Conservation (phyloP, 2,329 filamentous ascomycete species). For the Aspergillus pseudoterreus region DNA sequence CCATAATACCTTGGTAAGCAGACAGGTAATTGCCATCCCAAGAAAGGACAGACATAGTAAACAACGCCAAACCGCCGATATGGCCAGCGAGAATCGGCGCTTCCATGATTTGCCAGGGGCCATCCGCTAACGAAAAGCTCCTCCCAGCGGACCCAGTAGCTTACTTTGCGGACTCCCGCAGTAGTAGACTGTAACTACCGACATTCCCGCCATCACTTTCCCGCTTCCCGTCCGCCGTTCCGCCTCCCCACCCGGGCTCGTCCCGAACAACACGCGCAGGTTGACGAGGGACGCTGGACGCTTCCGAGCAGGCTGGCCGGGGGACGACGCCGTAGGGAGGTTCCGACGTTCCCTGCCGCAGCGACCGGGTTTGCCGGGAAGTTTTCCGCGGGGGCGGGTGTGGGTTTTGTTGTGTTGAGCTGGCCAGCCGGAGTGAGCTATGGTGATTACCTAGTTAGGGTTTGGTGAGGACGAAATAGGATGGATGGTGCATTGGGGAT, state of each 20-base stretch:
- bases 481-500: too few relatives aligned
- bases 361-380: not conserved
- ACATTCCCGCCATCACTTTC: slow-evolving; percentile 5
- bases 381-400: slow-evolving; percentile 3
- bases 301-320: not conserved
- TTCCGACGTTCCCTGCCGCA: slow-evolving; percentile 7
- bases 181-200: slow-evolving; percentile 3
- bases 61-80: not conserved
- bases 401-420: not conserved
- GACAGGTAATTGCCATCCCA: too few relatives aligned
- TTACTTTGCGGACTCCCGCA: not conserved
- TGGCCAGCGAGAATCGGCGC: slow-evolving; percentile 6
- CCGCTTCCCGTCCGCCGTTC: slow-evolving; percentile 5
- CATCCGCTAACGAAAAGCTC: not conserved
- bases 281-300: not conserved
- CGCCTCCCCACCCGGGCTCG: slow-evolving; percentile 8
- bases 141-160: not conserved
- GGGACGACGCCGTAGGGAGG: not conserved
- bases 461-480: too few relatives aligned
- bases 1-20: too few relatives aligned
- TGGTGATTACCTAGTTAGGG: not conserved
- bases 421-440: not conserved
- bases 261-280: slow-evolving; percentile 4
- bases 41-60: too few relatives aligned
- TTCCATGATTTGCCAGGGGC: slow-evolving; percentile 1